Conservation (phyloP, 768 basidiomycete species). For the Suillus americanus region DNA sequence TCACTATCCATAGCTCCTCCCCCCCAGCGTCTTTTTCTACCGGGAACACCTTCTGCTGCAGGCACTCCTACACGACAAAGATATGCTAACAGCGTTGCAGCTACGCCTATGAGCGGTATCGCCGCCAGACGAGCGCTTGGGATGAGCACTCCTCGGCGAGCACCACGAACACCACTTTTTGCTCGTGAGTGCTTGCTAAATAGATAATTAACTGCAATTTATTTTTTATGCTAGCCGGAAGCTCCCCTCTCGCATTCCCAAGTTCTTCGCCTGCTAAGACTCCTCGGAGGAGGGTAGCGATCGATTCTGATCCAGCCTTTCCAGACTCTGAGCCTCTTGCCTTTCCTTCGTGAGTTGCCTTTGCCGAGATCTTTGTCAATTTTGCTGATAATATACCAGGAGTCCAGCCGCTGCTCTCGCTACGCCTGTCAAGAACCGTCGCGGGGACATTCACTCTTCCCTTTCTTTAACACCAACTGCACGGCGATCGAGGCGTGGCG, state of each 20-base stretch:
- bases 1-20: slow-evolving; percentile 43
- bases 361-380: neutral
- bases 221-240: slow-evolving; percentile 39
- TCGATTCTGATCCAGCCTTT: slow-evolving; percentile 35
- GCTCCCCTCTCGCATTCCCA: slow-evolving; percentile 64
- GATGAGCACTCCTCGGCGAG: slow-evolving; percentile 52
- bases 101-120: slow-evolving; percentile 44
- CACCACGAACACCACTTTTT: slow-evolving; percentile 44
- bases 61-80: slow-evolving; percentile 49
- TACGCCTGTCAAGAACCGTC: slow-evolving; percentile 68
- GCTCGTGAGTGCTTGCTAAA: slow-evolving; percentile 37
- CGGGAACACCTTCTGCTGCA: slow-evolving; percentile 50
- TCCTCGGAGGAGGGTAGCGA: slow-evolving; percentile 36
- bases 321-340: slow-evolving; percentile 66
- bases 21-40: slow-evolving; percentile 51
- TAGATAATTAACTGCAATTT: neutral
- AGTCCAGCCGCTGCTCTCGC: slow-evolving; percentile 46
- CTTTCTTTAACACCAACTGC: slow-evolving; percentile 54
- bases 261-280: slow-evolving; percentile 60
- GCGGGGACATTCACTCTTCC: slow-evolving; percentile 92
- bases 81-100: slow-evolving; percentile 35
- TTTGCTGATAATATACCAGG: slow-evolving; percentile 29
- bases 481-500: slow-evolving; percentile 39
- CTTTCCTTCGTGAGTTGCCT: slow-evolving; percentile 60
- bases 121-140: slow-evolving; percentile 56